Percentiles rank a stretch among this genome's conserved stretches.
phyloP scores from a whole-genome alignment of 805 yeast species.

The Candida maltosa region DNA sequence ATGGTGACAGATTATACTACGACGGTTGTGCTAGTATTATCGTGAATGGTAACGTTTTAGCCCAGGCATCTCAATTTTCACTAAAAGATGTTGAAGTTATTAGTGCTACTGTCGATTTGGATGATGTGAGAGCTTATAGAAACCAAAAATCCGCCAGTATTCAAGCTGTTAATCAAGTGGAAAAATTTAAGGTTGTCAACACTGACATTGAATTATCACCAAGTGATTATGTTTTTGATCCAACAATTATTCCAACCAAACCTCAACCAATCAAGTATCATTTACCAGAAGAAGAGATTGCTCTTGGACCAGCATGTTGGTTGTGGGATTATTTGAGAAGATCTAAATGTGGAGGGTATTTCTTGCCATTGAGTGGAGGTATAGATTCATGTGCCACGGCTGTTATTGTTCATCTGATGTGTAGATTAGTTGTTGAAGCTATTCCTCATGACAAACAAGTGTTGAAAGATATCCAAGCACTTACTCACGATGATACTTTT shows the following conservation, averaged over 20 bases:
- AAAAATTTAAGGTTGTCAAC: conserved; percentile 53
- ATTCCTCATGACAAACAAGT: conserved; percentile 58
- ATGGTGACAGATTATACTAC: conserved; percentile 93
- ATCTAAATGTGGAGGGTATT: conserved; percentile 85
- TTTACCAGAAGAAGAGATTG: conserved; percentile 92
- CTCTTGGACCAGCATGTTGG: conserved; percentile 99
- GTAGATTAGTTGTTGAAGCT: conserved; percentile 76
- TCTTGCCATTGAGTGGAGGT: conserved; percentile 94
- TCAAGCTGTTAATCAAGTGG: conserved; percentile 52
- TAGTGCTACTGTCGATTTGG: conserved; percentile 91
- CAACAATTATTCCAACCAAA: conserved; percentile 55
- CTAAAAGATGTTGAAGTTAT: conserved; percentile 90
- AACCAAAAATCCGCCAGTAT: conserved; percentile 71
- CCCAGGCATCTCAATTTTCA: conserved; percentile 91
- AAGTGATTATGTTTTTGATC: conserved; percentile 54
- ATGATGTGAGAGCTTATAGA: conserved; percentile 84
- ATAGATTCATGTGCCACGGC: conserved; percentile 98
- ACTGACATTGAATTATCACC: conserved; percentile 70
- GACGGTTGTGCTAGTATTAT: conserved; percentile 97
- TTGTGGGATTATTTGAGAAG: conserved; percentile 96
- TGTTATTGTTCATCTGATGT: conserved; percentile 91
- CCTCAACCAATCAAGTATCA: conserved; percentile 57
- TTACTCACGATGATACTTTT: conserved; percentile 62
- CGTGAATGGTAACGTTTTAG: conserved; percentile 86
- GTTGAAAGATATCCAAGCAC: conserved; percentile 64